Base-by-base conservation (phyloP, 352 stramenopile genomes). In the Aphanomyces stellatus region DNA sequence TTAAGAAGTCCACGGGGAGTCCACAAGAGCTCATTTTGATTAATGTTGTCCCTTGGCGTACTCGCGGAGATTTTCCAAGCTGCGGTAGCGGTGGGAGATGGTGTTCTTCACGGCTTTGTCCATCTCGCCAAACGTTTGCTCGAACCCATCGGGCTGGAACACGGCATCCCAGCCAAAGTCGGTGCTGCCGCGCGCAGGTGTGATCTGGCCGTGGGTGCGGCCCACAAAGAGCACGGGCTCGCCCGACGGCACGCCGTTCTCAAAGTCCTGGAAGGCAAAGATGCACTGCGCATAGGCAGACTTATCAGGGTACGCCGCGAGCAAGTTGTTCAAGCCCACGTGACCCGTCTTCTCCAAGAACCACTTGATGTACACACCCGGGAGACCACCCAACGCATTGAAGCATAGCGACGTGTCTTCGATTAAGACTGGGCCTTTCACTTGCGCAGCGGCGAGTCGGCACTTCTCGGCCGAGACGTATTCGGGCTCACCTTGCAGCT, bases 401-500 rank as follows among this genome's bases (percentile, higher is more conserved):
- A 98, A 99, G 80, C 95, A 98, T 5, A 99, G 78, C 53, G 88
- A 97, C 40, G 95, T 99, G 79, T 99, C 96, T 76, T 99, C 96
- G 27, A 97, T 95, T 37, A 99, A 88, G 51, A 97, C 92, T 4
- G 94, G 76, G 8, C 95, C 93, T 34, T 84, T 67, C 46, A 96
- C 77, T 71, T 94, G 67, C 63, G 91, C 70, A 22, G 88, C 84
- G 11, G 96, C 96, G 22, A 98, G 76, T 8, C 72, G 71, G 71
- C 96, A 99, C 75, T 99, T 99, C 71, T 98, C 88, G 51, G 75
- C 78, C 24, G 93, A 93, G 53, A 99, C 97, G 70, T 98, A 90
- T 35, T 85, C 75, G 7, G 96, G 94, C 71, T 98, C 93, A 42
- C 97, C 97, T 82, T 99, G 96, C 46, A 99, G 83, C 77, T 99